phyloP scores from a whole-genome alignment of 2,329 filamentous ascomycete genomes.

The Raffaelea albimanens region DNA sequence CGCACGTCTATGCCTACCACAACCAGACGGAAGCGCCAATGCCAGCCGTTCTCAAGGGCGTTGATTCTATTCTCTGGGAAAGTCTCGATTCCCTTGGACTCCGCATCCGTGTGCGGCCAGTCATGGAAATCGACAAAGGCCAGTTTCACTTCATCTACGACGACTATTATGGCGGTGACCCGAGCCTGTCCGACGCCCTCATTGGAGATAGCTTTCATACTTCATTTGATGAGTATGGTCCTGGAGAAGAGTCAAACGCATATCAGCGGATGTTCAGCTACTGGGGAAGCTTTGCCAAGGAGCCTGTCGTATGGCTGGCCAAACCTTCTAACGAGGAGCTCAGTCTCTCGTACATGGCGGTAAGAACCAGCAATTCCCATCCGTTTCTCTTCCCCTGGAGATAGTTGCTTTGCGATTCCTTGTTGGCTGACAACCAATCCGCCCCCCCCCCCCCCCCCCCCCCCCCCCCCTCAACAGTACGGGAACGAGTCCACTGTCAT shows the following conservation, averaged over 20 bases:
- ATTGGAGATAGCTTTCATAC: neutral
- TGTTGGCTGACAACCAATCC: neutral
- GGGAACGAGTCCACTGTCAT: neutral
- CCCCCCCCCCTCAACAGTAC: neutral
- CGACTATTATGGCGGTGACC: neutral
- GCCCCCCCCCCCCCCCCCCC: no score
- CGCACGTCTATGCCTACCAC: neutral
- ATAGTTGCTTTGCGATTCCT: no score
- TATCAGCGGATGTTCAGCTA: neutral
- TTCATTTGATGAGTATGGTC: no score
- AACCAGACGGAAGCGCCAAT: neutral
- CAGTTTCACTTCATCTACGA: neutral
- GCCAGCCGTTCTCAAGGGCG: neutral
- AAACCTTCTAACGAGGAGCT: neutral
- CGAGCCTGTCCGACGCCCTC: neutral
- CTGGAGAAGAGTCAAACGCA: no score
- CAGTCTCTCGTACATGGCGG: neutral
- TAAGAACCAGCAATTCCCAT: neutral
- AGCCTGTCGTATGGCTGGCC: neutral
- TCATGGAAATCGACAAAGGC: neutral
- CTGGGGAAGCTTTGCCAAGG: neutral
- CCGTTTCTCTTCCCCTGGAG: neutral
- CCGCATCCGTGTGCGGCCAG: neutral
- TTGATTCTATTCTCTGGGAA: neutral
- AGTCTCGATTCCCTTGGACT: neutral